Conservation (phyloP, 768 basidiomycete species). For the Auricularia heimuer region DNA sequence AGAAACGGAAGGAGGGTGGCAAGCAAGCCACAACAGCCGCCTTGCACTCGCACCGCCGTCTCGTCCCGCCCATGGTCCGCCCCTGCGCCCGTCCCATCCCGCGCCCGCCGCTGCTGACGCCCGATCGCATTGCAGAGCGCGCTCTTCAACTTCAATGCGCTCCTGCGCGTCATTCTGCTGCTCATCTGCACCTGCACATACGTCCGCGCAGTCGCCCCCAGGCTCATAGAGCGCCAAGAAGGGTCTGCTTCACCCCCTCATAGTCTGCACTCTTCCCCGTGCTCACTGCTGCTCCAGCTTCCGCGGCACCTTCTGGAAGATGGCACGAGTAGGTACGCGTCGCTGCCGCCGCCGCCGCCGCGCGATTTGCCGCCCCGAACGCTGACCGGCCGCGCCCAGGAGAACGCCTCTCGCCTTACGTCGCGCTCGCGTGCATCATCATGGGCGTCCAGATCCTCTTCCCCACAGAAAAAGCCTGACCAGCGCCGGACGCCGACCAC, state of each 20-base stretch:
- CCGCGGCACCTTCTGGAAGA: conserved; percentile 89
- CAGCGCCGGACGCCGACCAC: no score
- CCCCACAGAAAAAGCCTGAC: conserved; percentile 11
- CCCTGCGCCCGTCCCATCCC: neutral
- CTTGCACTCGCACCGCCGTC: neutral
- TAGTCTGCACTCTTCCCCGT: neutral
- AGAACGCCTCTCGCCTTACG: conserved; percentile 92
- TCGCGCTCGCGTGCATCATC: conserved; percentile 80
- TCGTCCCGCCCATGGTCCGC: neutral
- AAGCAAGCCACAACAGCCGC: neutral
- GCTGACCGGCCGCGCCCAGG: conserved; percentile 35
- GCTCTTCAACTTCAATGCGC: conserved; percentile 94
- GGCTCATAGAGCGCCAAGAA: conserved; percentile 83
- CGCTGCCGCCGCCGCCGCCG: no score
- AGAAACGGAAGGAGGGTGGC: neutral
- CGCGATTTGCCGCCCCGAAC: neutral
- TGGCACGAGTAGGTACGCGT: conserved; percentile 79
- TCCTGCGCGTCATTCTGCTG: conserved; percentile 86
- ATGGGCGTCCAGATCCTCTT: conserved; percentile 76
- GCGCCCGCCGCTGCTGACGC: neutral
- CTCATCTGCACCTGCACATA: conserved; percentile 97
- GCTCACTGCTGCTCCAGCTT: conserved; percentile 42
- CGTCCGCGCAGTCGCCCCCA: conserved; percentile 79
- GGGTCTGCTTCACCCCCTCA: conserved; percentile 36
- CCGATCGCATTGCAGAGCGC: conserved; percentile 50